Base-by-base conservation (phyloP, 1,139 yeast genomes). In the Hyphopichia burtonii region DNA sequence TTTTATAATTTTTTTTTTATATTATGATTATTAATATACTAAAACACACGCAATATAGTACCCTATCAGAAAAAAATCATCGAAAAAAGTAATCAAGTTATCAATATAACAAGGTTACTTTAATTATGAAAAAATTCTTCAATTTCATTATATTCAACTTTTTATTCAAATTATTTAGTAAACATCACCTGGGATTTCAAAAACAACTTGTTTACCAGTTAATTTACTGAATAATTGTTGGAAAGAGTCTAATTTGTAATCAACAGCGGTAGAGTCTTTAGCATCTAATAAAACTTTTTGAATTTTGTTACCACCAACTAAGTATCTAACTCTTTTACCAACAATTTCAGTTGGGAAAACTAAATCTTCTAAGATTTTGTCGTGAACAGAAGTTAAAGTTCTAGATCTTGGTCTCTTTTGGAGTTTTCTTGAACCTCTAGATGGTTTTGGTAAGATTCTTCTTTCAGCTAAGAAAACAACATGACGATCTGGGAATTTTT, bases 321-420 rank as follows among this genome's bases (percentile, higher is more conserved):
- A 84, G 89, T 87, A 90, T 85, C 97, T 90, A 68, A 89, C 94
- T 83, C 99, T 91, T 89, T 93, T 93, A 76, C 99, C 99, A 63
- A 87, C 83, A 66, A 93, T 93, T 82, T 93, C 98, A 64, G 98
- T 91, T 76, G 99, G 99, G 97, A 86, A 93, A 60, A 94, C 99
- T 71, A 93, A 83, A 78, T 93, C 99, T 78, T 93, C 99, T 75
- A 93, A 89, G 78, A 93, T 80, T 77, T 90, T 89, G 80, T 93
- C 98, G 78, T 93, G 99, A 61, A 93, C 99, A 68, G 98, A 90
- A 65, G 97, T 84, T 76, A 93, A 84, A 67, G 99, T 93, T 86
- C 99, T 90, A 66, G 98, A 91, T 83, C 96, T 88, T 76, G 99
- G 99, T 84, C 99, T 93, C 93, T 93, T 91, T 83, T 93, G 99